These are phyloP conservation scores for Agaricales sp. DNA, from an alignment of 1,284 basidiomycete species.

Conservation along the genomic window DNA sequence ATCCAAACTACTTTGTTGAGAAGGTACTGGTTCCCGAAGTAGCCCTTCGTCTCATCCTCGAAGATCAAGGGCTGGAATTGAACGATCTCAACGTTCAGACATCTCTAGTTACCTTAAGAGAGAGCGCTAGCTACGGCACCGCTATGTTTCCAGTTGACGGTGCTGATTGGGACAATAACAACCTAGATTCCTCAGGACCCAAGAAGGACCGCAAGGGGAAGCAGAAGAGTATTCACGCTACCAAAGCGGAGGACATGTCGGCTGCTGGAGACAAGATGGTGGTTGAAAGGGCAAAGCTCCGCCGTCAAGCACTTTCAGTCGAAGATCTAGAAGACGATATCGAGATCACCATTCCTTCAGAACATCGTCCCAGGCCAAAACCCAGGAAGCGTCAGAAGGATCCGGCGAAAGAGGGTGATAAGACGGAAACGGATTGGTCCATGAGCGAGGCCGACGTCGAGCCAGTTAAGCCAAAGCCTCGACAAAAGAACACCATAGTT, in stretches of 20 bases:
- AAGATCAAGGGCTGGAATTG: constrained; percentile 42
- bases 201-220: constrained; percentile 9
- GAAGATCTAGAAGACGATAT: no score
- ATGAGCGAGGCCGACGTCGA: no score
- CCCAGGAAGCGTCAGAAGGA: not conserved
- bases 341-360: no score
- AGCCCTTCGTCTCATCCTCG: constrained; percentile 58
- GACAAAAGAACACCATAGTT: no score
- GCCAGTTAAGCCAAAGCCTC: no score
- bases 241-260: constrained; percentile 19
- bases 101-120: constrained; percentile 30
- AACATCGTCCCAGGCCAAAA: not conserved
- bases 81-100: constrained; percentile 32
- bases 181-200: constrained; percentile 14
- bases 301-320: no score
- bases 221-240: constrained; percentile 9
- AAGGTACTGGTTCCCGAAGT: constrained; percentile 68
- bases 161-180: constrained; percentile 31
- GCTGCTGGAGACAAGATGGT: constrained; percentile 48
- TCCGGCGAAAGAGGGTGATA: constrained; percentile 48
- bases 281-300: constrained; percentile 51
- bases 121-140: constrained; percentile 66
- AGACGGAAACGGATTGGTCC: no score
- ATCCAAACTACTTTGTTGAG: constrained; percentile 60
- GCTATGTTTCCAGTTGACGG: constrained; percentile 65